Evolutionary conservation across 441 rosid genomes (phyloP).

Genomic region (Eruca vesicaria): DNA sequence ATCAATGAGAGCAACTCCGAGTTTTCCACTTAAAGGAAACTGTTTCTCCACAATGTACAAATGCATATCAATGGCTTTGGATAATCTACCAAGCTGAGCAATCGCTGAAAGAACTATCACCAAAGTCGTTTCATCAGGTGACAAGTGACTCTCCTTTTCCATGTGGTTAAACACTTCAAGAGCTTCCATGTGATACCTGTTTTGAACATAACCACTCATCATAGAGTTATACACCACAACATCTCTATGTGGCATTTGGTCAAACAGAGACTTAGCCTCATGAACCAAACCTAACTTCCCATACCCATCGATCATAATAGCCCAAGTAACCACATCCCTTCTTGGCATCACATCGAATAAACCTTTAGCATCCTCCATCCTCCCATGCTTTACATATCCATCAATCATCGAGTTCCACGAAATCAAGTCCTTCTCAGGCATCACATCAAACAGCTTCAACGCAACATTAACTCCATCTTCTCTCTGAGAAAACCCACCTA

Average conservation of each 20-base stretch:
- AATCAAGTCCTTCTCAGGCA: conserved; percentile 65
- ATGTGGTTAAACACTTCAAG: conserved; percentile 45
- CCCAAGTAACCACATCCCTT: conserved; percentile 63
- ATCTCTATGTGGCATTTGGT: conserved; percentile 54
- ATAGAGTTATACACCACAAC: conserved; percentile 56
- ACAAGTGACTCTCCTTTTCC: conserved; percentile 36
- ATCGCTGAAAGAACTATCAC: conserved; percentile 51
- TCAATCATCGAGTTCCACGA: conserved; percentile 68
- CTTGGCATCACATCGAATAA: conserved; percentile 51
- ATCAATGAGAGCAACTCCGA: conserved; percentile 63
- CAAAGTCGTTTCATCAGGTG: conserved; percentile 53
- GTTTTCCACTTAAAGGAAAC: conserved; percentile 45
- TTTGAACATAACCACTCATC: conserved; percentile 59
- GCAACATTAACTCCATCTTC: conserved; percentile 42
- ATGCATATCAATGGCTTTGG: conserved; percentile 48
- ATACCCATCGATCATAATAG: conserved; percentile 60
- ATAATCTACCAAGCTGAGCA: conserved; percentile 51
- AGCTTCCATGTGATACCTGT: conserved; percentile 46
- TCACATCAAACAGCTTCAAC: conserved; percentile 46
- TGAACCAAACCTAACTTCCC: conserved; percentile 46
- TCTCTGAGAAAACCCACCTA: conserved; percentile 47
- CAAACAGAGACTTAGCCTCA: conserved; percentile 48
- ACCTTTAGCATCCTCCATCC: conserved; percentile 46
- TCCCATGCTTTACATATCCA: conserved; percentile 51
- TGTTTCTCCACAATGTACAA: conserved; percentile 35